Evolutionary conservation across 2,329 filamentous ascomycete species (phyloP).

Genomic region (Trichoderma pleuroti): DNA sequence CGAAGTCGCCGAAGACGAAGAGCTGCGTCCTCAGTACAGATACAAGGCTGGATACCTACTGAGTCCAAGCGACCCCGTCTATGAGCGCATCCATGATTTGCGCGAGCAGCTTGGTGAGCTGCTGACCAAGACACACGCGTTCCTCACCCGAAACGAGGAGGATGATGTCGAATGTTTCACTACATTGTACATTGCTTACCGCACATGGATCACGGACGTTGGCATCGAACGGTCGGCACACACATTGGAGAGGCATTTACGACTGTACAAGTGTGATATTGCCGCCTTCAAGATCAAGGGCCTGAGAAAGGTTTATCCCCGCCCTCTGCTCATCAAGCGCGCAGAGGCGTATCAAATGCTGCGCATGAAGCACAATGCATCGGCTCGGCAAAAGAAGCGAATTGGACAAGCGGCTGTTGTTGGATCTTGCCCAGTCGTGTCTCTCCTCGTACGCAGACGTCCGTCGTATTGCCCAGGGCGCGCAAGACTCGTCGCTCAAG

Average conservation of each 20-base stretch:
- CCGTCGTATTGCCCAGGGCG: constrained; percentile 85
- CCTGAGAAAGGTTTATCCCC: constrained; percentile 84
- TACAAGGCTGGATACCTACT: constrained; percentile 88
- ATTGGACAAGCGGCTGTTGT: constrained; percentile 78
- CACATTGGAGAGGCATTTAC: constrained; percentile 79
- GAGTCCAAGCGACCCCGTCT: constrained; percentile 51
- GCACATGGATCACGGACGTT: constrained; percentile 96
- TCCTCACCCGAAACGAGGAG: constrained; percentile 79
- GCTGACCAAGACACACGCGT: constrained; percentile 78
- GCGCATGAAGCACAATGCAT: constrained; percentile 89
- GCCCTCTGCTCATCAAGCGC: constrained; percentile 85
- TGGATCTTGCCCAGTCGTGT: constrained; percentile 85
- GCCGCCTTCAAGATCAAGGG: constrained; percentile 93
- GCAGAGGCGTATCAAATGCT: constrained; percentile 94
- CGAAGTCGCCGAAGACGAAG: constrained; percentile 72
- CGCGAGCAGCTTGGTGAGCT: constrained; percentile 77
- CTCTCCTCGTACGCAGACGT: constrained; percentile 94
- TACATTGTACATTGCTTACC: constrained; percentile 84
- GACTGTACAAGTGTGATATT: constrained; percentile 81
- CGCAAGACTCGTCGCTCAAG: constrained; percentile 90
- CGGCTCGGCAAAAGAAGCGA: constrained; percentile 84
- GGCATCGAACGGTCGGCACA: constrained; percentile 95
- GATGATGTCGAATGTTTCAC: constrained; percentile 97
- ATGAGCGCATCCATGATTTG: constrained; percentile 73
- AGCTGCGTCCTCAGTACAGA: constrained; percentile 78